A percentile compares a stretch with the other conserved stretches of the same genome.
Conservation (phyloP, 1,139 yeast species). For the Kluyveromyces marxianus region DNA sequence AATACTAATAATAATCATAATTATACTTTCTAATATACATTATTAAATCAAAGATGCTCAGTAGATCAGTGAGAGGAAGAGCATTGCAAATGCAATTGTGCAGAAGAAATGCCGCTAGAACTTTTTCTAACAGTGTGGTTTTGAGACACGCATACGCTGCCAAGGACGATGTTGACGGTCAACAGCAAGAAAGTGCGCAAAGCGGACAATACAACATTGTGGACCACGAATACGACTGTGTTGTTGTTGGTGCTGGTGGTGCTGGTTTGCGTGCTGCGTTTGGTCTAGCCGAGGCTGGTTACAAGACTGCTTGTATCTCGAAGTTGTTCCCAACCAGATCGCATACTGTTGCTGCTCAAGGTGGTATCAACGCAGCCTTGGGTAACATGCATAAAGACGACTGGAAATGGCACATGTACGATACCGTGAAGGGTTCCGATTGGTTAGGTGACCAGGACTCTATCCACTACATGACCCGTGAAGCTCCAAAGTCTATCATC, state of each 20-base stretch:
- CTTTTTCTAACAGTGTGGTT: background rate
- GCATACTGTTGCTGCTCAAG: slow-evolving; percentile 98
- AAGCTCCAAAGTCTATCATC: slow-evolving; percentile 92
- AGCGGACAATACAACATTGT: slow-evolving; percentile 81
- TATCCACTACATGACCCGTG: slow-evolving; percentile 97
- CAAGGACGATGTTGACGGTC: slow-evolving; percentile 28
- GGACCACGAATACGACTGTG: slow-evolving; percentile 96
- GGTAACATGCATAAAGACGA: slow-evolving; percentile 95
- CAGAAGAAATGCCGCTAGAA: background rate
- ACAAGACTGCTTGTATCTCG: slow-evolving; percentile 94
- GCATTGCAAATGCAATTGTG: too few species aligned
- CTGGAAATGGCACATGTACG: slow-evolving; percentile 99
- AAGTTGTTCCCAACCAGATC: slow-evolving; percentile 97
- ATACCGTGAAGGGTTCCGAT: slow-evolving; percentile 98
- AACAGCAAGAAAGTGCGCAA: slow-evolving; percentile 34
- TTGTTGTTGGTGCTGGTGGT: slow-evolving; percentile 98
- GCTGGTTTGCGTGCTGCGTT: slow-evolving; percentile 98
- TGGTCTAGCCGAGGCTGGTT: slow-evolving; percentile 95
- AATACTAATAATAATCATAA: too few species aligned
- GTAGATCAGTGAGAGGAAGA: background rate
- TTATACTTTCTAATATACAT: too few species aligned
- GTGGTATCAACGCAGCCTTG: slow-evolving; percentile 98
- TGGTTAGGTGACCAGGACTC: slow-evolving; percentile 99
- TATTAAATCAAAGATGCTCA: too few species aligned
- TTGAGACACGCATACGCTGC: slow-evolving; percentile 22